Percentiles rank a stretch among this genome's conserved stretches.
These are phyloP conservation scores for Alternaria novae-zelandiae DNA, from an alignment of 2,329 filamentous ascomycete species.

Conservation along the genomic window DNA sequence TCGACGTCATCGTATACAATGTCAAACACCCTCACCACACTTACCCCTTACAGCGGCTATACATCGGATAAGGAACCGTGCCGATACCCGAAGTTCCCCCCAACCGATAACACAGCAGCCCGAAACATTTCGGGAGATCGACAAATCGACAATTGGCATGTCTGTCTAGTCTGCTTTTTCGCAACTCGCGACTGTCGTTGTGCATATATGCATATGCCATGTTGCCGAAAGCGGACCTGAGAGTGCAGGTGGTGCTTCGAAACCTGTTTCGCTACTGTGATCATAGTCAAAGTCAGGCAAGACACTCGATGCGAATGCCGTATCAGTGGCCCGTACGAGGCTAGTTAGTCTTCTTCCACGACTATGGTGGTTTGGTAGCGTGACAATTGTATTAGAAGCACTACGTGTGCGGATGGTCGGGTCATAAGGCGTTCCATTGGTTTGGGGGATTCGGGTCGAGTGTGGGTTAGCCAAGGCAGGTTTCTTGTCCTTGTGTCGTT, in stretches of 20 bases:
- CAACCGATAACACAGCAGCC: background rate
- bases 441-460: background rate
- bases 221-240: conserved; percentile 1
- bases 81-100: background rate
- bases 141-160: conserved; percentile 4
- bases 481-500: background rate
- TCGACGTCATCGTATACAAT: conserved; percentile 4
- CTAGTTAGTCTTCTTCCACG: background rate
- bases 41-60: background rate
- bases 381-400: background rate
- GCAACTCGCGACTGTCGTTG: too few relatives aligned
- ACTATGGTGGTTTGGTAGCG: conserved; percentile 10
- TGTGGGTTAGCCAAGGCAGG: background rate
- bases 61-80: background rate
- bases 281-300: background rate
- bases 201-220: background rate
- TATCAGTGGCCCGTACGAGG: background rate
- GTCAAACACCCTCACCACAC: background rate
- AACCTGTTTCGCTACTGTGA: background rate
- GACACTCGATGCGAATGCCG: background rate
- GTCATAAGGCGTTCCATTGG: background rate
- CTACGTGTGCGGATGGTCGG: background rate
- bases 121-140: conserved; percentile 24
- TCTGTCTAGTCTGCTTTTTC: background rate
- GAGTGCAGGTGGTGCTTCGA: background rate